Evolutionary conservation across 306 rosid genomes (phyloP), one percentile per base, ranked within the genome.

Genomic region (Prunus fruticosa): DNA sequence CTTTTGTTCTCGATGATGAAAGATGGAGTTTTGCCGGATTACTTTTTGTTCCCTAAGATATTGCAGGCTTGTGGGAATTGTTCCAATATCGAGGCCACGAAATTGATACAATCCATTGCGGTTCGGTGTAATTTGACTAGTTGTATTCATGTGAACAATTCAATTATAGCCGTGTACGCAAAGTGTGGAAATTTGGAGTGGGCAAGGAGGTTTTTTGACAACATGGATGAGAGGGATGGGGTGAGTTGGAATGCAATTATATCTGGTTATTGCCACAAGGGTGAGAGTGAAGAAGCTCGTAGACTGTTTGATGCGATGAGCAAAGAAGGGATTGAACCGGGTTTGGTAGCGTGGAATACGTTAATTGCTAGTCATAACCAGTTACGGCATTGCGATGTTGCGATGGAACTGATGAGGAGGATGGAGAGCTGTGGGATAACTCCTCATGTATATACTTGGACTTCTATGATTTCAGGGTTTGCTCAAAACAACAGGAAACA

Each of bases 361-460:
- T 68, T 95, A 87, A 92, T 95, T 78, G 78, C 89, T 12, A 77
- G 91, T 77, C 88, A 85, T 87, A 90, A 79, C 69, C 93, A 88
- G 81, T 81, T 81, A 30, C 97, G 98, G 72, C 78, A 77, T 43
- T 84, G 90, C 69, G 91, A 90, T 76, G 78, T 81, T 70, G 97
- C 96, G 3, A 77, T 86, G 83, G 89, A 87, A 62, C 77, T 95
- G 83, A 85, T 92, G 96, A 92, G 84, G 87, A 91, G 83, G 86
- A 95, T 95, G 98, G 91, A 81, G 78, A 86, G 80, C 82, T 45
- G 69, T 76, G 92, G 96, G 78, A 69, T 89, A 50, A 64, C 71
- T 66, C 96, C 98, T 43, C 97, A 95, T 81, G 97, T 95, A 56
- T 92, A 87, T 83, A 92, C 97, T 76, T 95, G 98, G 98, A 92